These are phyloP conservation scores for Pelargonium myrrhifolium DNA, from an alignment of 441 rosid genomes.

Conservation along the genomic window DNA sequence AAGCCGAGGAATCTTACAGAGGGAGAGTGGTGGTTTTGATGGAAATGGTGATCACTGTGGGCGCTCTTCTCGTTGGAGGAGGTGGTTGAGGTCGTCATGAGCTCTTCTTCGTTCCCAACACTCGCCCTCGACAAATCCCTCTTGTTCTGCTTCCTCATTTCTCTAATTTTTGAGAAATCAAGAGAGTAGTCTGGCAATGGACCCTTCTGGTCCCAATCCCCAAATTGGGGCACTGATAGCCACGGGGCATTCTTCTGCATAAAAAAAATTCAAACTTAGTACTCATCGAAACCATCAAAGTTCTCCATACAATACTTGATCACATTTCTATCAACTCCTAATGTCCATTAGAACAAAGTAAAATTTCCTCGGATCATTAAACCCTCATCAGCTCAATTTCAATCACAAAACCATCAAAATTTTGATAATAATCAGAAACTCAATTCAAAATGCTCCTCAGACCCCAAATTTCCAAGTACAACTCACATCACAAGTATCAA, in stretches of 20 bases:
- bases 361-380: no score
- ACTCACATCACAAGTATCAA: neutral
- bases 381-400: neutral
- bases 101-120: slow-evolving; percentile 1
- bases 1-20: slow-evolving; percentile 3
- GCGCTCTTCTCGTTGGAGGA: neutral
- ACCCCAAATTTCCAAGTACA: neutral
- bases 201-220: slow-evolving; percentile 8
- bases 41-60: neutral
- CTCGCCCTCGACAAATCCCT: slow-evolving; percentile 2
- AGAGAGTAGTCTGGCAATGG: slow-evolving; percentile 4
- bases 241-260: neutral
- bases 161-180: slow-evolving; percentile 4
- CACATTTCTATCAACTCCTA: neutral
- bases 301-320: neutral
- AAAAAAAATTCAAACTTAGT: neutral
- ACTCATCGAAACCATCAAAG: neutral
- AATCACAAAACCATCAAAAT: neutral
- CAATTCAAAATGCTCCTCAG: neutral
- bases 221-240: slow-evolving; percentile 5
- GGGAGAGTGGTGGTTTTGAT: slow-evolving; percentile 4
- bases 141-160: slow-evolving; percentile 7
- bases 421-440: neutral
- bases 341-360: no score
- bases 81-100: slow-evolving; percentile 1